Percentiles rank a stretch among this genome's conserved stretches.
phyloP scores from a whole-genome alignment of 495 filamentous ascomycete genomes.

The Penicillium cataractarum region DNA sequence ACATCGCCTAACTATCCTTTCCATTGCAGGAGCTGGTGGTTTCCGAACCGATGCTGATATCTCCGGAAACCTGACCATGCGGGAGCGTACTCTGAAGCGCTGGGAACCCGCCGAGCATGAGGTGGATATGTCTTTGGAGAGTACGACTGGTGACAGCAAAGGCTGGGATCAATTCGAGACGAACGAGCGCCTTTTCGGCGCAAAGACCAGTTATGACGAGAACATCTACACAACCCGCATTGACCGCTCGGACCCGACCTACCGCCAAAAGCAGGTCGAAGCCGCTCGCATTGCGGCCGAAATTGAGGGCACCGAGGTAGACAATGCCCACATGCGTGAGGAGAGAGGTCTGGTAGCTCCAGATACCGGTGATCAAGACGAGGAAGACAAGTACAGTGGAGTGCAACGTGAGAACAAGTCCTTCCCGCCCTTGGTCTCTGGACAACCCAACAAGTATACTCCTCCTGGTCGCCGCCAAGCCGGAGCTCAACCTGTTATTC shows the following conservation, averaged over 20 bases:
- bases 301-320: conserved; percentile 72
- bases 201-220: conserved; percentile 88
- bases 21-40: conserved; percentile 25
- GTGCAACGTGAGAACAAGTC: conserved; percentile 72
- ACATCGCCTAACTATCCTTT: not conserved
- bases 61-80: conserved; percentile 67
- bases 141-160: conserved; percentile 38
- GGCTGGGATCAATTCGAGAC: conserved; percentile 95
- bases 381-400: conserved; percentile 94
- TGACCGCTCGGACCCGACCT: conserved; percentile 78
- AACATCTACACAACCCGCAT: conserved; percentile 92
- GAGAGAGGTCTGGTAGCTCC: conserved; percentile 74
- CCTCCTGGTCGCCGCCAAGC: conserved; percentile 84
- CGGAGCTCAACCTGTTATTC: conserved; percentile 67
- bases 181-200: conserved; percentile 85
- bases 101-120: conserved; percentile 76
- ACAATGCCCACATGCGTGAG: conserved; percentile 82
- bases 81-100: conserved; percentile 77
- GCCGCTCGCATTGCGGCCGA: conserved; percentile 87
- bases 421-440: conserved; percentile 67
- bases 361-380: conserved; percentile 77
- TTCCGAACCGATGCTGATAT: conserved; percentile 93
- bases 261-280: conserved; percentile 71
- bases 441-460: conserved; percentile 78
- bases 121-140: conserved; percentile 71